These are phyloP conservation scores for Spizellomyces punctatus DNA, from an alignment of 192 early-diverging fungal species.

Conservation along the genomic window DNA sequence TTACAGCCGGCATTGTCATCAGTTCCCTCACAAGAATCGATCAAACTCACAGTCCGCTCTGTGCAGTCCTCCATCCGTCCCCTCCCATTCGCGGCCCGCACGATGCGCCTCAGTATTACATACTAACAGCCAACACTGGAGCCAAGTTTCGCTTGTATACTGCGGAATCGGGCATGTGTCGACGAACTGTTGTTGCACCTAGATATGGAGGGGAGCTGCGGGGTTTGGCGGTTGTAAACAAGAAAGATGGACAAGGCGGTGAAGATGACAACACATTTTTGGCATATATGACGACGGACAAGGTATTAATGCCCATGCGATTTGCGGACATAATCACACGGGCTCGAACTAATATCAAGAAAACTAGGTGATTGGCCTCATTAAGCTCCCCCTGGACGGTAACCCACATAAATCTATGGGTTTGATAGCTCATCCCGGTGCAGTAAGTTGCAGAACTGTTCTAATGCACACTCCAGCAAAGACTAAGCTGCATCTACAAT, in stretches of 20 bases:
- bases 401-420: conserved; percentile 58
- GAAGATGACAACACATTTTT: too few species aligned
- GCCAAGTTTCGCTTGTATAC: conserved; percentile 51
- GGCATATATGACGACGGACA: conserved; percentile 30
- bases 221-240: conserved; percentile 10
- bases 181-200: conserved; percentile 58
- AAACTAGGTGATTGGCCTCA: conserved; percentile 50
- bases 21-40: conserved; percentile 46
- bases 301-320: conserved; percentile 23
- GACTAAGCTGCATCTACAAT: neutral
- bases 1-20: conserved; percentile 43
- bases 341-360: neutral
- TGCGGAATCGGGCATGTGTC: conserved; percentile 48
- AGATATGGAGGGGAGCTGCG: conserved; percentile 46
- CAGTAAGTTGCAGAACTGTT: conserved; percentile 27
- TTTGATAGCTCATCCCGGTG: conserved; percentile 57
- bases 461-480: conserved; percentile 1
- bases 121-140: conserved; percentile 46
- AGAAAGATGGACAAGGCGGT: conserved; percentile 14
- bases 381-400: conserved; percentile 63
- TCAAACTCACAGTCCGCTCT: conserved; percentile 46
- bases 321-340: too few species aligned
- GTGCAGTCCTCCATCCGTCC: conserved; percentile 44
- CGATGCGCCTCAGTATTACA: conserved; percentile 42
- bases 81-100: conserved; percentile 7